phyloP scores from a whole-genome alignment of 2,329 filamentous ascomycete genomes.

The Neopestalotiopsis sp. region DNA sequence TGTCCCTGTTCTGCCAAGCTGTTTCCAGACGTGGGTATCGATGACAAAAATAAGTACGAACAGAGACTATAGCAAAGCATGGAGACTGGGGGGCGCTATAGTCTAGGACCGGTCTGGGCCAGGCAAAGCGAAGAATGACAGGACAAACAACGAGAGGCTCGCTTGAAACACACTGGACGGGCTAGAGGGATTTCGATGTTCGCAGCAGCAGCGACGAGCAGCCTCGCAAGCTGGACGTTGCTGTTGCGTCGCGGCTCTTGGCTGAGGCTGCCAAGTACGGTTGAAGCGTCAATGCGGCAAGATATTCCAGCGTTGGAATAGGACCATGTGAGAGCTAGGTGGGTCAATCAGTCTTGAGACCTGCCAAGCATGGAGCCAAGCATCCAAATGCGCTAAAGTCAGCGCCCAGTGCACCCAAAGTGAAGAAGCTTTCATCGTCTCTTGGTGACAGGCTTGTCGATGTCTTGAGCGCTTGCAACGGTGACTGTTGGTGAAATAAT shows the following conservation, averaged over 20 bases:
- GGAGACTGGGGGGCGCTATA: neutral
- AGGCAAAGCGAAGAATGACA: neutral
- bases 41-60: conserved; percentile 29
- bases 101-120: conserved; percentile 1
- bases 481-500: neutral
- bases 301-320: conserved; percentile 17
- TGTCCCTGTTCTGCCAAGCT: conserved; percentile 31
- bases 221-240: conserved; percentile 20
- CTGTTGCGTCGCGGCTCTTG: conserved; percentile 32
- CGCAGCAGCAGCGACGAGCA: conserved; percentile 19
- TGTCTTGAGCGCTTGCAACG: conserved; percentile 8
- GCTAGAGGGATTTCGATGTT: conserved; percentile 24
- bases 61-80: conserved; percentile 7
- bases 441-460: neutral
- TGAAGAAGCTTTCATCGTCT: conserved; percentile 15
- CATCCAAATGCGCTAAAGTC: conserved; percentile 4
- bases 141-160: conserved; percentile 20
- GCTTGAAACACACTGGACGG: conserved; percentile 26
- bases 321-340: conserved; percentile 34
- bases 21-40: conserved; percentile 25
- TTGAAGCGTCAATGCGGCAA: conserved; percentile 36
- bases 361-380: conserved; percentile 17
- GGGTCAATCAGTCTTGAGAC: conserved; percentile 28
- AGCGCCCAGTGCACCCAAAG: conserved; percentile 11
- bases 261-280: conserved; percentile 36